phyloP scores from a whole-genome alignment of 768 basidiomycete species.

The Wakefieldia striispora region DNA sequence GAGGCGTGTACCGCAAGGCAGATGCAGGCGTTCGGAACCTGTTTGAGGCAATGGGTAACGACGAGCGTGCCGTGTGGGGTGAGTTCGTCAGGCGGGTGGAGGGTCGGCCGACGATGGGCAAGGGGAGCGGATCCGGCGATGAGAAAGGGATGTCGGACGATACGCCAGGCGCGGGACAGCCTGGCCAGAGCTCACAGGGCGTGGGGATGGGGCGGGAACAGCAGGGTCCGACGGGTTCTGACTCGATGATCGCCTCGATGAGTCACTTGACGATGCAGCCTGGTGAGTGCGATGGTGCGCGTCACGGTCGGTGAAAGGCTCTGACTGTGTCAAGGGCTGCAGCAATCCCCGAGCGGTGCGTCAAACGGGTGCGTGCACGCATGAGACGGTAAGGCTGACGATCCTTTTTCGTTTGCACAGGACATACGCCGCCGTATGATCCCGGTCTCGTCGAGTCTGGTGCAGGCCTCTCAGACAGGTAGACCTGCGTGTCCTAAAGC shows the following conservation, averaged over 20 bases:
- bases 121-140: constrained; percentile 23
- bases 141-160: constrained; percentile 24
- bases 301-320: not conserved
- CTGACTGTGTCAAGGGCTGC: not conserved
- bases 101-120: constrained; percentile 40
- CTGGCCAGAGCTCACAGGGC: constrained; percentile 1
- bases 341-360: constrained; percentile 13
- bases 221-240: constrained; percentile 16
- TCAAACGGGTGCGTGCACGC: not conserved
- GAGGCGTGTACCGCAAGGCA: constrained; percentile 65
- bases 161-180: constrained; percentile 1
- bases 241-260: constrained; percentile 18
- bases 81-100: constrained; percentile 66
- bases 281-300: constrained; percentile 9
- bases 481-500: not conserved
- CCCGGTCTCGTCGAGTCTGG: constrained; percentile 2
- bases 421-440: constrained; percentile 5
- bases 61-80: constrained; percentile 63
- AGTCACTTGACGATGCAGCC: constrained; percentile 18
- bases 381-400: not conserved
- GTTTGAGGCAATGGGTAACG: constrained; percentile 53
- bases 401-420: constrained; percentile 2
- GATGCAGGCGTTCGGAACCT: constrained; percentile 43
- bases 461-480: not conserved
- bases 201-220: constrained; percentile 14